These are phyloP conservation scores for Chrysoporthe puriensis DNA, from an alignment of 2,329 filamentous ascomycete genomes.

Conservation along the genomic window DNA sequence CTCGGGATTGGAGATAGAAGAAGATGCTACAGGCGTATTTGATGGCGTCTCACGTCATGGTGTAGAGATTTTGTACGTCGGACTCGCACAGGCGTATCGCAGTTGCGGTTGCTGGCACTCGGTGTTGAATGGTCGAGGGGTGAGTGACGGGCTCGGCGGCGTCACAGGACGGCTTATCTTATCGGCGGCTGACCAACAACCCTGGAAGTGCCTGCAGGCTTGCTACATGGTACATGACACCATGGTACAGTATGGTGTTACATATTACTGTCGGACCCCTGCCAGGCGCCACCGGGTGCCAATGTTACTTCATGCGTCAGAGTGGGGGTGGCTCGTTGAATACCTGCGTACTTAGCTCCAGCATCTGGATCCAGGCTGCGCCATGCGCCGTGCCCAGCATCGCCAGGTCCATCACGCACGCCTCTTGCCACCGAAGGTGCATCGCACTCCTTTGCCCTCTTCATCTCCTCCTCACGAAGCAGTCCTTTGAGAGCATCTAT, in stretches of 20 bases:
- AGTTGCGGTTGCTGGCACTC: constrained; percentile 8
- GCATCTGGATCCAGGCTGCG: neutral
- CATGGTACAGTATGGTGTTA: neutral
- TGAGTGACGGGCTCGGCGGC: constrained; percentile 6
- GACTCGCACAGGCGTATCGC: neutral
- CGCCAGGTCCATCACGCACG: constrained; percentile 6
- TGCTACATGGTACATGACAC: neutral
- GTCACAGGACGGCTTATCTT: constrained; percentile 19
- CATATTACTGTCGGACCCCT: neutral
- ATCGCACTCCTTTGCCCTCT: neutral
- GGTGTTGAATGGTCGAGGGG: neutral
- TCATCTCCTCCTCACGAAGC: constrained; percentile 2
- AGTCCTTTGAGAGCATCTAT: constrained; percentile 2
- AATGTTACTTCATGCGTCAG: neutral
- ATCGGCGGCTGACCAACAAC: constrained; percentile 3
- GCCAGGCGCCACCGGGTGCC: neutral
- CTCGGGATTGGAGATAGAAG: neutral
- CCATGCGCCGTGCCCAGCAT: constrained; percentile 1
- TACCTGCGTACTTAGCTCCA: neutral
- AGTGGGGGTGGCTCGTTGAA: neutral
- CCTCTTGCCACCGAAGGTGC: neutral
- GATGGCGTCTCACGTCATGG: constrained; percentile 23
- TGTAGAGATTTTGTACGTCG: neutral
- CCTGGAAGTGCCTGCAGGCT: constrained; percentile 16
- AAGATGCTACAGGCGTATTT: neutral